Conservation (phyloP, 2,329 filamentous ascomycete genomes). For the Plectosphaerella sp. region DNA sequence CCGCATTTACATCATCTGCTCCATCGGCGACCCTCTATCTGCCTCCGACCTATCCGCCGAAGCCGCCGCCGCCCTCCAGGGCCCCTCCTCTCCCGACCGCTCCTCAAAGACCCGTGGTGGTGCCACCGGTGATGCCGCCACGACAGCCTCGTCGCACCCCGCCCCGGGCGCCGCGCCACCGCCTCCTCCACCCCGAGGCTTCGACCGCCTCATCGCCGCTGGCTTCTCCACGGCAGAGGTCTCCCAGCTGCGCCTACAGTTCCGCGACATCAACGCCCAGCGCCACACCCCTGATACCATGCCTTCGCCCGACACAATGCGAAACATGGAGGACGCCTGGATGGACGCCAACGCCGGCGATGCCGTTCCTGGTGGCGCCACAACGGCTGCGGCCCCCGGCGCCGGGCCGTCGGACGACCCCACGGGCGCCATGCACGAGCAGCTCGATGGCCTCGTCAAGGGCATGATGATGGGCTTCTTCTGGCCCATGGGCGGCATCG, state of each 20-base stretch:
- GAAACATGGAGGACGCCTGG: constrained; percentile 83
- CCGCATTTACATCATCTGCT: constrained; percentile 88
- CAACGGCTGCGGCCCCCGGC: constrained; percentile 24
- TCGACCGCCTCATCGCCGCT: constrained; percentile 76
- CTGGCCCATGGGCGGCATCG: constrained; percentile 82
- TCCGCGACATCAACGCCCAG: constrained; percentile 76
- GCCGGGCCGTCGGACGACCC: constrained; percentile 47
- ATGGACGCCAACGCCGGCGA: constrained; percentile 62
- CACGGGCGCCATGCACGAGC: constrained; percentile 39
- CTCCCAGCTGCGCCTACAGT: constrained; percentile 79
- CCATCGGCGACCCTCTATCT: constrained; percentile 73
- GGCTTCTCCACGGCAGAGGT: constrained; percentile 84
- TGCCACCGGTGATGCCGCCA: constrained; percentile 45
- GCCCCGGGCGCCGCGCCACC: not conserved
- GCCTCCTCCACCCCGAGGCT: constrained; percentile 54
- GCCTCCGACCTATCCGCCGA: constrained; percentile 66
- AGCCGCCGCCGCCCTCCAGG: constrained; percentile 38
- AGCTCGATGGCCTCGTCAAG: constrained; percentile 80
- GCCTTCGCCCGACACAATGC: constrained; percentile 72
- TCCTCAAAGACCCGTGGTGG: not conserved
- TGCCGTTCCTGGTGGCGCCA: constrained; percentile 28
- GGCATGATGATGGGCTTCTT: constrained; percentile 92
- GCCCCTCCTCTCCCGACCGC: constrained; percentile 14
- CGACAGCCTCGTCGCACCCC: constrained; percentile 36
- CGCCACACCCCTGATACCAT: constrained; percentile 85